Base-by-base conservation (phyloP, 2,329 filamentous ascomycete species). In the Myriangium duriaei region DNA sequence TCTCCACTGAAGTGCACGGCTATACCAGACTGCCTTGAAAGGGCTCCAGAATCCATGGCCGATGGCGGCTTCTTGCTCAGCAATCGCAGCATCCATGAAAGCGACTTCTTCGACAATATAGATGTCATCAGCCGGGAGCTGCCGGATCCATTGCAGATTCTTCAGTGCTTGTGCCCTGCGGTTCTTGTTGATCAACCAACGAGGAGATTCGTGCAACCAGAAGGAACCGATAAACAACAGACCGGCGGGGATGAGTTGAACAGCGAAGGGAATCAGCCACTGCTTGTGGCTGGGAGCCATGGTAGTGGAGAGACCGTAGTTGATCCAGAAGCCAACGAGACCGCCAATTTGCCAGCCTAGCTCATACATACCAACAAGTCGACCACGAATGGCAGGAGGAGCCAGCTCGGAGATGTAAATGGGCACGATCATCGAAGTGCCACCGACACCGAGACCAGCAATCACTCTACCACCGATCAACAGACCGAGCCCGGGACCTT, bases 31-130 rank as follows among this genome's bases (percentile, higher is more conserved):
- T 5, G 65, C 62, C 42, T 63, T 54, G 60, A 84, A 82, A 0
- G 79, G 79, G 58, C 78, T 76, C 75, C 76, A 84, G 66, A 86
- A 85, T 3, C 81, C 81, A 11, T 72, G 59, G 6, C 81, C 81
- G 32, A 84, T 72, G 18, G 71, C 68, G 2, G 63, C 53, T 32
- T 70, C 64, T 57, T 79, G 79, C 12, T 73, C 61, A 44, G 83
- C 77, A 12, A 85, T 61, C 10, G 81, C 79, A 11, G 71, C 67
- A 36, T 86, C 79, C 43, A 87, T 79, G 45, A 71, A 76, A 40
- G 69, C 67, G 15, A 87, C 65, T 56, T 87, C 82, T 53, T 87
- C 80, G 1, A 79, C 61, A 42, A 87, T 78, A 54, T 86, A 85
- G 11, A 73, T 58, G 45, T 81, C 67, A 4, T 68, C 63, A 0